Evolutionary conservation across 768 basidiomycete species (phyloP), one percentile per base, ranked within the genome.

Genomic region (Nidula microcarpa): DNA sequence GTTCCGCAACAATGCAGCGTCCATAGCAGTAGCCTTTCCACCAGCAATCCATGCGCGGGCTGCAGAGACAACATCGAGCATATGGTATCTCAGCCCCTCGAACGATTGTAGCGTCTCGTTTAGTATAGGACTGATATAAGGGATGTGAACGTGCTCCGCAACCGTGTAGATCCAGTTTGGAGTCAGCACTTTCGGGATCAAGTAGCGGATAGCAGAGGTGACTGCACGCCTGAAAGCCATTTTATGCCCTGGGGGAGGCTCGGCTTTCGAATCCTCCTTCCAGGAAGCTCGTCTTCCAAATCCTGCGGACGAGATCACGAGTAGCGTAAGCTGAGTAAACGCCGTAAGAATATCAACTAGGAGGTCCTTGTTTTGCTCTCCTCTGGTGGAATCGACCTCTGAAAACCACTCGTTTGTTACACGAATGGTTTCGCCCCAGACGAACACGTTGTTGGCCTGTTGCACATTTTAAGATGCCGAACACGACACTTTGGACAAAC

Each of bases 401-500:
- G 63, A 58, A 45, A 77, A 72, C 77, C 76, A 78, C 55, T 78
- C 73, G 23, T 72, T 57, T 6, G 71, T 53, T 1, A 76, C 61
- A 33, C 68, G 69, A 7, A 71, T 65, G 0, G 74, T 68, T 56
- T 80, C 77, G 13, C 63, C 60, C 80, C 79, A 81, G 4, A 77
- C 78, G n/a, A 80, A 65, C 5, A 74, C 71, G 51, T 74, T 68
- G 35, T 80, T 77, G 9, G 71, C 68, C 78, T 80, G 51, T 32
- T 30, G 46, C 48, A 49, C 17, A 41, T 9, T 13, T 6, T 4
- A 11, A 8, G 14, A 13, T 23, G 11, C 13, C 7, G n/a, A 13
- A n/a, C 23, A 34, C 14, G 39, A 16, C 13, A 46, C 11, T 41
- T 11, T 41, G 39, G 13, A 16, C 39, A 11, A 16, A 1, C 39